Evolutionary conservation across 495 filamentous ascomycete species (phyloP).

Genomic region (Filosporella fistucella): DNA sequence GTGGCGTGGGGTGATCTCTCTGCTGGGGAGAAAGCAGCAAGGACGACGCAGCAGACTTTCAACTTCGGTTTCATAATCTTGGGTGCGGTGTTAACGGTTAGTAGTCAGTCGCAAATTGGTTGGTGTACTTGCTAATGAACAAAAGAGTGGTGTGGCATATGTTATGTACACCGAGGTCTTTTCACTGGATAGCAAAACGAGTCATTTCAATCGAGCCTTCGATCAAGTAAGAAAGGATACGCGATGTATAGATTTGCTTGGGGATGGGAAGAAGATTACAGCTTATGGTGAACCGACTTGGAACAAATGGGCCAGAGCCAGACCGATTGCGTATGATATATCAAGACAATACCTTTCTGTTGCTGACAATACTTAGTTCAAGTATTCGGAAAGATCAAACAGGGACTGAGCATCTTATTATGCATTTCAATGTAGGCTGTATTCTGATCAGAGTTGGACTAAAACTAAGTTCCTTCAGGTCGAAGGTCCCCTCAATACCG

Average conservation of each 20-base stretch:
- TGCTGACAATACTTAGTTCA: slow-evolving; percentile 40
- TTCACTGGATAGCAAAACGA: slow-evolving; percentile 75
- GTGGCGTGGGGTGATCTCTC: slow-evolving; percentile 77
- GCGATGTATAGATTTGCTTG: slow-evolving; percentile 69
- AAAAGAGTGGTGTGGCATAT: slow-evolving; percentile 67
- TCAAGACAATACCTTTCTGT: slow-evolving; percentile 5
- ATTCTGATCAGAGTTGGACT: neutral
- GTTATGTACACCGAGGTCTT: slow-evolving; percentile 85
- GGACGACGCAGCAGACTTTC: slow-evolving; percentile 85
- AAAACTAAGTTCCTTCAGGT: slow-evolving; percentile 49
- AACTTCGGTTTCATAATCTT: slow-evolving; percentile 76
- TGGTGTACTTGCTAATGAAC: slow-evolving; percentile 13
- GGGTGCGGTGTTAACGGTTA: slow-evolving; percentile 71
- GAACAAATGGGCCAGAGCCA: slow-evolving; percentile 79
- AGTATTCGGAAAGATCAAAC: slow-evolving; percentile 60
- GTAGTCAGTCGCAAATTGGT: slow-evolving; percentile 5
- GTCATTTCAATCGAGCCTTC: slow-evolving; percentile 85
- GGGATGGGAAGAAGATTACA: slow-evolving; percentile 66
- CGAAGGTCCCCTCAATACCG: slow-evolving; percentile 72
- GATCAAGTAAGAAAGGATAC: slow-evolving; percentile 70
- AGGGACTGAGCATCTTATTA: slow-evolving; percentile 76
- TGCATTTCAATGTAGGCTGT: slow-evolving; percentile 76
- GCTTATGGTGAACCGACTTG: slow-evolving; percentile 80
- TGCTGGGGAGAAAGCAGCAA: slow-evolving; percentile 69
- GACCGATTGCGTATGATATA: slow-evolving; percentile 72